Evolutionary conservation across 345 rosid species (phyloP).

Genomic region (Eucalyptus sideroxylon): DNA sequence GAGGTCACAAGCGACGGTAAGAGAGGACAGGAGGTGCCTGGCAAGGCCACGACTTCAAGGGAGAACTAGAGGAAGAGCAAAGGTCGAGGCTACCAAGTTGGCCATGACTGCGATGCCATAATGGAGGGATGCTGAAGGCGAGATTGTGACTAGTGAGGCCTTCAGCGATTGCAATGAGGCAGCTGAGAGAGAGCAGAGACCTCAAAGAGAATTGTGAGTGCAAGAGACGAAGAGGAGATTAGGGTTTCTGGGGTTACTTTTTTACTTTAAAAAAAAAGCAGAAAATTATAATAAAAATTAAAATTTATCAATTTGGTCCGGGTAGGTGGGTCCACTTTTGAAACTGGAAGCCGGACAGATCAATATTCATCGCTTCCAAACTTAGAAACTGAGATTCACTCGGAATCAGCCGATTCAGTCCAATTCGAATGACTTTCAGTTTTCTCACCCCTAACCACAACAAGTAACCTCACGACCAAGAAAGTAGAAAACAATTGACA

Average conservation of each 20-base stretch:
- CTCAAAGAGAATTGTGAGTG: background rate
- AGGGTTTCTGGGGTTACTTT: background rate
- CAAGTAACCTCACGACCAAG: background rate
- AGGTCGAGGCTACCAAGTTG: background rate
- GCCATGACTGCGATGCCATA: background rate
- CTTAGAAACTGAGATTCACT: background rate
- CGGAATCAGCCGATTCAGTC: accelerated
- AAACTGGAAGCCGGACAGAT: background rate
- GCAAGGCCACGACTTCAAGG: background rate
- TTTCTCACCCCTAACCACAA: background rate
- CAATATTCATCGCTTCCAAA: background rate
- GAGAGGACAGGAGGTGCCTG: background rate
- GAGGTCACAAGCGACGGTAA: background rate
- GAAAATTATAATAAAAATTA: background rate
- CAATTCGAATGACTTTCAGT: accelerated
- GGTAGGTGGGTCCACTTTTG: background rate
- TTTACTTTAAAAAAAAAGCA: background rate
- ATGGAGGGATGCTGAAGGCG: background rate
- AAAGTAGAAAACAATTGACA: background rate
- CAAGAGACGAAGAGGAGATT: background rate
- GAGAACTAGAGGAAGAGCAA: background rate
- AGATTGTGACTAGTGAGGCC: background rate
- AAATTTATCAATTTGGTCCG: accelerated
- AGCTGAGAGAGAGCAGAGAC: background rate
- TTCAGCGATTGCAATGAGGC: background rate